A percentile compares a stretch with the other conserved stretches of the same genome.
These are phyloP conservation scores for Phytophthora pisi DNA, from an alignment of 352 stramenopile genomes.

Conservation along the genomic window DNA sequence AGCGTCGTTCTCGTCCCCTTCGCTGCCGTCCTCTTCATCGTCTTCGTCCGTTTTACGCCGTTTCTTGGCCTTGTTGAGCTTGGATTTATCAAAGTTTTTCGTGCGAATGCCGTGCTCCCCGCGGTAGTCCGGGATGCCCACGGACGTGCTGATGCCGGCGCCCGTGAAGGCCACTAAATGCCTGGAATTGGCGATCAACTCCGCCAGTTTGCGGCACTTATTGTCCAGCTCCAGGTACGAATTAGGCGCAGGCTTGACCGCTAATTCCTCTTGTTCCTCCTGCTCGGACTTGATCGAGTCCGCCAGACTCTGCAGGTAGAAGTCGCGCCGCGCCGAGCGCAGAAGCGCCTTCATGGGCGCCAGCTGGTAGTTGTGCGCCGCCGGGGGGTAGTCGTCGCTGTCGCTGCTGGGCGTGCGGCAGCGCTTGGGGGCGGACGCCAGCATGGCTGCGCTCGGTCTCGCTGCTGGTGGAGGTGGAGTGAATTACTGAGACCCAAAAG, in stretches of 20 bases:
- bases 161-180: slow-evolving; percentile 85
- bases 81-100: slow-evolving; percentile 50
- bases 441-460: slow-evolving; percentile 10
- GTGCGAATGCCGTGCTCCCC: slow-evolving; percentile 83
- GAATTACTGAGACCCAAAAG: slow-evolving; percentile 10
- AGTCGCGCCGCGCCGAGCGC: slow-evolving; percentile 31
- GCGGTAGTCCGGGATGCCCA: slow-evolving; percentile 82
- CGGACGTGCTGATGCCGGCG: slow-evolving; percentile 80
- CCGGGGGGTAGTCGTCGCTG: slow-evolving; percentile 28
- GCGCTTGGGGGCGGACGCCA: slow-evolving; percentile 45
- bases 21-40: slow-evolving; percentile 19
- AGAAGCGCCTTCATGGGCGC: slow-evolving; percentile 36
- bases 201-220: slow-evolving; percentile 66
- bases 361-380: slow-evolving; percentile 34
- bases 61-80: slow-evolving; percentile 28
- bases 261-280: slow-evolving; percentile 7
- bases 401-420: slow-evolving; percentile 36
- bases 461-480: not conserved
- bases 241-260: not conserved
- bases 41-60: slow-evolving; percentile 28
- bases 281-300: slow-evolving; percentile 15
- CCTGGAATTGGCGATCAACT: slow-evolving; percentile 61
- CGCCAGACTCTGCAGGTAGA: slow-evolving; percentile 24
- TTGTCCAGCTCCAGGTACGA: slow-evolving; percentile 42
- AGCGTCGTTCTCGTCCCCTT: slow-evolving; percentile 9